Percentiles rank a stretch among this genome's conserved stretches.
Evolutionary conservation across 1,284 basidiomycete genomes (phyloP).

Genomic region (Sanguinoderma infundibulare): DNA sequence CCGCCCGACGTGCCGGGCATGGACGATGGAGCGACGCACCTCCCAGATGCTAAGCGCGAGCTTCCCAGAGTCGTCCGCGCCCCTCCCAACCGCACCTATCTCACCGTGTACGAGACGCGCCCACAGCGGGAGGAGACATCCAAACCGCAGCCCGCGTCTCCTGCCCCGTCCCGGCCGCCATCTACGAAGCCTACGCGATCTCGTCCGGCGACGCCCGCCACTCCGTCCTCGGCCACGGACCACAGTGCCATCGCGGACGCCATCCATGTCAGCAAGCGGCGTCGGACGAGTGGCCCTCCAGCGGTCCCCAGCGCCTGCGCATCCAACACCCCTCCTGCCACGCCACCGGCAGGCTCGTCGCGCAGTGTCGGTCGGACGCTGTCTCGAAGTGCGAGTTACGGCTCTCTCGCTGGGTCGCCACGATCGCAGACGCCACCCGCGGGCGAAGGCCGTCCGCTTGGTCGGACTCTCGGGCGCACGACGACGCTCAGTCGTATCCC

Average conservation of each 20-base stretch:
- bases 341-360: slow-evolving; percentile 2
- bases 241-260: not conserved
- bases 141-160: not conserved
- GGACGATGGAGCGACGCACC: slow-evolving; percentile 26
- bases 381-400: slow-evolving; percentile 4
- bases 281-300: slow-evolving; percentile 1
- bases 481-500: slow-evolving; percentile 14
- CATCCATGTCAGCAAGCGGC: slow-evolving; percentile 20
- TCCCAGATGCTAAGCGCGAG: not conserved
- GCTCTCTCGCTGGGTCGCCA: not conserved
- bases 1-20: slow-evolving; percentile 31
- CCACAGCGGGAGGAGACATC: not conserved
- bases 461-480: slow-evolving; percentile 16
- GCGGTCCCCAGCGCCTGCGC: not conserved
- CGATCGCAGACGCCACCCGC: slow-evolving; percentile 12
- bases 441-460: not conserved
- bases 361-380: not conserved
- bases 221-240: not conserved
- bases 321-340: slow-evolving; percentile 4
- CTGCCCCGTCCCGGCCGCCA: not conserved
- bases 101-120: not conserved
- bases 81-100: not conserved
- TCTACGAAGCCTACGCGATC: not conserved
- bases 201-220: not conserved
- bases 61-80: not conserved